A percentile compares a stretch with the other conserved stretches of the same genome.
Evolutionary conservation across 352 stramenopile species (phyloP).

Genomic region (Globisporangium polare): DNA sequence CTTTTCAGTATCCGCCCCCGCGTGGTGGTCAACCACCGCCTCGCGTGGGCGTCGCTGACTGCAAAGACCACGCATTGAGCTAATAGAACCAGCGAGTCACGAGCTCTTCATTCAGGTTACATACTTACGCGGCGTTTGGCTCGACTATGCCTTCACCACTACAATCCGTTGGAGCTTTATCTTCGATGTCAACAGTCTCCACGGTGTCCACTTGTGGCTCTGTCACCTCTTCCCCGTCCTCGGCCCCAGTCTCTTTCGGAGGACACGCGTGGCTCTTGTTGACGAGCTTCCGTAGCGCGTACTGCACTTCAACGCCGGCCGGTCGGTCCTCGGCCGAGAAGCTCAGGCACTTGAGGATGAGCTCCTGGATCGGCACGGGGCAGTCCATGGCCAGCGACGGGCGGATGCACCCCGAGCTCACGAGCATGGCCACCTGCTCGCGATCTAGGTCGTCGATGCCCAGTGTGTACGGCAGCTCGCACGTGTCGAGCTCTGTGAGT

Average conservation of each 20-base stretch:
- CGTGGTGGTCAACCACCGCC: slow-evolving; percentile 8
- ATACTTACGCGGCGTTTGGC: neutral
- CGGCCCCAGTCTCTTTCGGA: neutral
- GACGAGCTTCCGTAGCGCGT: slow-evolving; percentile 36
- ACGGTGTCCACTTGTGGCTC: neutral
- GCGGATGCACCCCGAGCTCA: slow-evolving; percentile 44
- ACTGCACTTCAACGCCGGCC: slow-evolving; percentile 30
- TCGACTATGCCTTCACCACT: neutral
- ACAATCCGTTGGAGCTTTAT: neutral
- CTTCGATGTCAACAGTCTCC: neutral
- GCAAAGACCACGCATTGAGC: neutral
- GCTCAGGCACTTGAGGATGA: slow-evolving; percentile 41
- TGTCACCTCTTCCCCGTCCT: neutral
- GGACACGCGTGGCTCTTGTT: neutral
- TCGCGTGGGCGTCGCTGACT: neutral
- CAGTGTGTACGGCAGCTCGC: slow-evolving; percentile 34
- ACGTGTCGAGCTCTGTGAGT: slow-evolving; percentile 61
- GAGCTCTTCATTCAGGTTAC: neutral
- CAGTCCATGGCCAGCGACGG: slow-evolving; percentile 40
- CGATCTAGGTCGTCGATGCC: slow-evolving; percentile 34
- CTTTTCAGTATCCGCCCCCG: neutral
- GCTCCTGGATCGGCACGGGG: slow-evolving; percentile 36
- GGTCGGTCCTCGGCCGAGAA: slow-evolving; percentile 41
- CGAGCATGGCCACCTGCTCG: slow-evolving; percentile 43
- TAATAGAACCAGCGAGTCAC: neutral